phyloP scores from a whole-genome alignment of 495 filamentous ascomycete genomes.

The Aspergillus hancockii region DNA sequence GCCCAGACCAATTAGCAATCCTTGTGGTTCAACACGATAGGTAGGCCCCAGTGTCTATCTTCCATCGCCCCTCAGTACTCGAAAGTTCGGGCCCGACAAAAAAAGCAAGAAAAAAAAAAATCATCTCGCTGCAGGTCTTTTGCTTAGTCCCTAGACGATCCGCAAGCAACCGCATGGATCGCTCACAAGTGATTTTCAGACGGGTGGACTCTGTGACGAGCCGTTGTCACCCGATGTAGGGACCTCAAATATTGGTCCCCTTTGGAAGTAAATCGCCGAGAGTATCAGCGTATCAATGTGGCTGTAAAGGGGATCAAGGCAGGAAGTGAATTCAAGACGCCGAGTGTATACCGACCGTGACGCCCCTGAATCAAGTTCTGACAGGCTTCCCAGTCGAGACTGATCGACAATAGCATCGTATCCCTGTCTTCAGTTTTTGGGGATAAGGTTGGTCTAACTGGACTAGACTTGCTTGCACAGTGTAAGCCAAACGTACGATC shows the following conservation, averaged over 20 bases:
- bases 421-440: background rate
- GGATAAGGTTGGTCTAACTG: background rate
- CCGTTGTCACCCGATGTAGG: constrained; percentile 27
- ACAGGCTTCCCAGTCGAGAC: background rate
- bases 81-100: background rate
- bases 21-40: background rate
- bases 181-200: constrained; percentile 23
- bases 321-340: background rate
- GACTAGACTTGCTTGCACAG: background rate
- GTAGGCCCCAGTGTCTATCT: background rate
- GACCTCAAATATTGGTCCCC: constrained; percentile 37
- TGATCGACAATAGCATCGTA: constrained; percentile 1
- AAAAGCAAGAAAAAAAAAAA: background rate
- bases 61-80: background rate
- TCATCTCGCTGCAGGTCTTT: background rate
- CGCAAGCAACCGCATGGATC: constrained; percentile 22
- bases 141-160: constrained; percentile 18
- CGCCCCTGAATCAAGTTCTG: constrained; percentile 1
- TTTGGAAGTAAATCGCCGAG: constrained; percentile 12
- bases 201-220: constrained; percentile 30
- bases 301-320: background rate
- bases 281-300: background rate
- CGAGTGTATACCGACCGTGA: background rate
- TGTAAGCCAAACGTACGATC: background rate
- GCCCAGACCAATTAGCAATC: constrained; percentile 3